phyloP scores from a whole-genome alignment of 2,329 filamentous ascomycete genomes.

The Biscogniauxia sp. region DNA sequence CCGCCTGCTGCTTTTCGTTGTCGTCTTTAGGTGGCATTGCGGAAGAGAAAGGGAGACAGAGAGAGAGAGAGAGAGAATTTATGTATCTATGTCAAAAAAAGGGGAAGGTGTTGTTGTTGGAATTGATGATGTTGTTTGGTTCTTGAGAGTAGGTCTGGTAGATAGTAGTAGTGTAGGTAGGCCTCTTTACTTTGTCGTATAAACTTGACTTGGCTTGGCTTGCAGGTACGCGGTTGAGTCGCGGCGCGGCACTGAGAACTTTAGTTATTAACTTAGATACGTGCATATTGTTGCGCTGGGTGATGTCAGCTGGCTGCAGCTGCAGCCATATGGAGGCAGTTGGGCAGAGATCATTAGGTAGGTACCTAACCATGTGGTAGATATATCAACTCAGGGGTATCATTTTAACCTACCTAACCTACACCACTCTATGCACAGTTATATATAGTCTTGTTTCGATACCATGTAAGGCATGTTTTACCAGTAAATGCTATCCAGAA shows the following conservation, averaged over 20 bases:
- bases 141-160: too few relatives aligned
- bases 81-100: not conserved
- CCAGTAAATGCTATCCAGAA: not conserved
- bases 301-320: conserved; percentile 19
- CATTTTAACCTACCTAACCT: too few relatives aligned
- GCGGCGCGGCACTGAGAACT: conserved; percentile 14
- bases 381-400: too few relatives aligned
- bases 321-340: too few relatives aligned
- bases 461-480: not conserved
- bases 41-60: not conserved
- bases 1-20: conserved; percentile 68
- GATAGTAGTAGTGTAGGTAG: too few relatives aligned
- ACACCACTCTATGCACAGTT: too few relatives aligned
- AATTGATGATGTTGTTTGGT: not conserved
- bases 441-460: not conserved
- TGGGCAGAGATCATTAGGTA: too few relatives aligned
- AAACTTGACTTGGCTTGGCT: too few relatives aligned
- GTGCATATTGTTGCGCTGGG: conserved; percentile 9
- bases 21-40: conserved; percentile 39
- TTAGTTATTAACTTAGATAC: too few relatives aligned
- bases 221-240: not conserved
- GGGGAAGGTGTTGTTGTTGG: not conserved
- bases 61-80: not conserved
- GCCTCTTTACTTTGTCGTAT: too few relatives aligned
- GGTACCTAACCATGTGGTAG: too few relatives aligned